These are phyloP conservation scores for Kluyveromyces sp. DNA, from an alignment of 1,139 yeast genomes.

Conservation along the genomic window DNA sequence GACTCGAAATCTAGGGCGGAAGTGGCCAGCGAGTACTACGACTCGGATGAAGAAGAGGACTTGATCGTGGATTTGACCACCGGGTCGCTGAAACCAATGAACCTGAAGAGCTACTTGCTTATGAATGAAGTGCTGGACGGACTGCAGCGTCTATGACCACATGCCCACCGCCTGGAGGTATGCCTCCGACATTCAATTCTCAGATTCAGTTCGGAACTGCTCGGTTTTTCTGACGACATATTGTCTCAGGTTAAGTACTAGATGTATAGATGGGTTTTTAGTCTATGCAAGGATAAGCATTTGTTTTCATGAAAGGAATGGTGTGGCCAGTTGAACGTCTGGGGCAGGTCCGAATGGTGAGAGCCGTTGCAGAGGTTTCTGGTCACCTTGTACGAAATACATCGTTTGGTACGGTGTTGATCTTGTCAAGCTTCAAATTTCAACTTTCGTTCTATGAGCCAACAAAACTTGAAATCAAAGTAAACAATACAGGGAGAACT, in stretches of 20 bases:
- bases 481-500: not conserved
- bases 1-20: not conserved
- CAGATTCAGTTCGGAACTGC: not conserved
- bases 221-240: too few relatives aligned
- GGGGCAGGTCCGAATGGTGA: too few relatives aligned
- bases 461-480: not conserved
- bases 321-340: too few relatives aligned
- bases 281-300: not conserved
- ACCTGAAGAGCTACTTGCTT: constrained; percentile 20
- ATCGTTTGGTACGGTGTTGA: not conserved
- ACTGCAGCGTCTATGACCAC: constrained; percentile 18
- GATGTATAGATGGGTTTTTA: not conserved
- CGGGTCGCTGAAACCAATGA: constrained; percentile 25
- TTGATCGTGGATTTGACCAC: constrained; percentile 28
- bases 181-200: not conserved
- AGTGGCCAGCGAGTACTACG: not conserved
- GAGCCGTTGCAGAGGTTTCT: too few relatives aligned
- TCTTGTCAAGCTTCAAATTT: not conserved
- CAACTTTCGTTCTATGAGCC: not conserved
- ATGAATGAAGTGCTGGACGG: constrained; percentile 22
- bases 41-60: constrained; percentile 22
- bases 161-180: not conserved
- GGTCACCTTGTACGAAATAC: too few relatives aligned
- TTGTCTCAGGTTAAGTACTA: not conserved
- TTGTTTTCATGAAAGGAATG: not conserved